Evolutionary conservation across 2,329 filamentous ascomycete genomes (phyloP).

Genomic region (Xylariales sp.): DNA sequence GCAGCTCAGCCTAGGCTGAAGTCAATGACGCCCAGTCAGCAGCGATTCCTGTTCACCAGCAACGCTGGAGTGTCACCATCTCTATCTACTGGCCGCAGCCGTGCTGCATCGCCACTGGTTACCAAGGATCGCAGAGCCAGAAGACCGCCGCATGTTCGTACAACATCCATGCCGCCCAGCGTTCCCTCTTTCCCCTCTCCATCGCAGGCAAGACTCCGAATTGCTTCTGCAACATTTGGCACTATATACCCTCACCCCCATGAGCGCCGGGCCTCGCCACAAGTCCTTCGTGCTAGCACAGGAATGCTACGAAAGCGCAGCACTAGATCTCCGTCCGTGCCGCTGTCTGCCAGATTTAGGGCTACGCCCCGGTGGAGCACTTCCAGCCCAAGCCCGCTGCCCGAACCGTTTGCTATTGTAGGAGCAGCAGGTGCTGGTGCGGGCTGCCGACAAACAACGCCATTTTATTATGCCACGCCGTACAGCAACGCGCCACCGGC

Average conservation of each 20-base stretch:
- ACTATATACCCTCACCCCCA: conserved; percentile 19
- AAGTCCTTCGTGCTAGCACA: conserved; percentile 26
- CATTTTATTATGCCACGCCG: conserved; percentile 73
- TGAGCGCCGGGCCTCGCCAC: conserved; percentile 34
- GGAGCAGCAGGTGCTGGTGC: conserved; percentile 11
- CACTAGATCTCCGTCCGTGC: conserved; percentile 52
- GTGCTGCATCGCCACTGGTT: conserved; percentile 33
- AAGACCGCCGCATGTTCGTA: conserved; percentile 45
- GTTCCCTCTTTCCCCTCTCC: conserved; percentile 34
- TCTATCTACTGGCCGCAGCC: conserved; percentile 27
- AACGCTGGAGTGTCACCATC: conserved; percentile 28
- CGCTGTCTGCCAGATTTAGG: conserved; percentile 21
- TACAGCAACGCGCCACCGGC: conserved; percentile 57
- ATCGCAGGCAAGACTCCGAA: conserved; percentile 36
- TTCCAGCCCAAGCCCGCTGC: conserved; percentile 39
- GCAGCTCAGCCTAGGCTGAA: conserved; percentile 31
- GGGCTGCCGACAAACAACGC: conserved; percentile 34
- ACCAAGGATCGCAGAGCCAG: conserved; percentile 35
- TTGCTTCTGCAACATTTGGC: conserved; percentile 35
- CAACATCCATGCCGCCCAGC: conserved; percentile 45
- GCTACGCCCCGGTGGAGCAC: conserved; percentile 53
- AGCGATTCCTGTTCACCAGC: conserved; percentile 26
- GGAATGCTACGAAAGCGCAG: conserved; percentile 40
- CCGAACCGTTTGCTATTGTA: conserved; percentile 21
- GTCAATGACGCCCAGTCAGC: conserved; percentile 36